These are phyloP conservation scores for Phytophthora hibernalis DNA, from an alignment of 352 stramenopile species.

Conservation along the genomic window DNA sequence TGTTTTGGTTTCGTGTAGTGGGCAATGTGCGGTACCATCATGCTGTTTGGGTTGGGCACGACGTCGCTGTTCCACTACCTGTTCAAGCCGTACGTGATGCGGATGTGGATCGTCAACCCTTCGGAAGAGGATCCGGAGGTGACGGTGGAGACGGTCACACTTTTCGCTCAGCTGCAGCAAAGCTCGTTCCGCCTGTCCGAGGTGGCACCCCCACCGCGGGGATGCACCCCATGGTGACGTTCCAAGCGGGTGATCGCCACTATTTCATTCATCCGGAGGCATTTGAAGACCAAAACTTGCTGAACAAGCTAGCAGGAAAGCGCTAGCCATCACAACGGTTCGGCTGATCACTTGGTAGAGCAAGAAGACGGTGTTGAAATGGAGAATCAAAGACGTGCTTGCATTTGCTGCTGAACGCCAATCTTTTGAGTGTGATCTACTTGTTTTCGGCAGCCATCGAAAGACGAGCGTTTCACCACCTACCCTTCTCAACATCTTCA, in stretches of 20 bases:
- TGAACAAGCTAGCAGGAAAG: slow-evolving; percentile 43
- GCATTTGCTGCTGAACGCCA: too few relatives aligned
- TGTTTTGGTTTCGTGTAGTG: slow-evolving; percentile 43
- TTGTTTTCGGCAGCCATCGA: neutral
- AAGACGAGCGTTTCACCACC: slow-evolving; percentile 37
- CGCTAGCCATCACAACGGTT: neutral
- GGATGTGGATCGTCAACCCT: slow-evolving; percentile 67
- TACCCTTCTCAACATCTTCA: slow-evolving; percentile 63
- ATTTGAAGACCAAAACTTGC: slow-evolving; percentile 63
- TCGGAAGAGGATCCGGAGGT: slow-evolving; percentile 42
- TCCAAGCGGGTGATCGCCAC: slow-evolving; percentile 67
- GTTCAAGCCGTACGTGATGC: slow-evolving; percentile 88
- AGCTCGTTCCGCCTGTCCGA: slow-evolving; percentile 70
- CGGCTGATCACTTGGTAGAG: too few relatives aligned
- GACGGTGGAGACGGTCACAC: slow-evolving; percentile 75
- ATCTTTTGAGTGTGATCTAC: neutral
- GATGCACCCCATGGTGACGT: slow-evolving; percentile 89
- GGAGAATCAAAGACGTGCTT: neutral
- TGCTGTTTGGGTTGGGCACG: slow-evolving; percentile 86
- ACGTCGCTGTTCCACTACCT: slow-evolving; percentile 87
- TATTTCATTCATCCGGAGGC: slow-evolving; percentile 87
- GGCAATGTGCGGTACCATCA: slow-evolving; percentile 90
- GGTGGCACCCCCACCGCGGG: slow-evolving; percentile 56
- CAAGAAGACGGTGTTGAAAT: too few relatives aligned
- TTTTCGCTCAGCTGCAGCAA: slow-evolving; percentile 67